Evolutionary conservation across 257 asterid genomes (phyloP).

Genomic region (Solanum neorickii): DNA sequence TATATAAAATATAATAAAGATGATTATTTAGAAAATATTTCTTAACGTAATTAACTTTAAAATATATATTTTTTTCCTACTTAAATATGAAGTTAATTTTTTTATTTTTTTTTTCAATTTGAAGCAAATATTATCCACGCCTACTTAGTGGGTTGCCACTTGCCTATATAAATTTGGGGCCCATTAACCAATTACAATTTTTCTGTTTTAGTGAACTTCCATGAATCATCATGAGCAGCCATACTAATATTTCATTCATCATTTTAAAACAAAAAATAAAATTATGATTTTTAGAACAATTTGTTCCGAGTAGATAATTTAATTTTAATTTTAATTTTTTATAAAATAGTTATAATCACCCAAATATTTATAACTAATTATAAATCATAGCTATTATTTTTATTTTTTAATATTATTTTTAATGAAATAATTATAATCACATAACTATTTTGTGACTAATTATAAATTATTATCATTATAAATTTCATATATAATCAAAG

Average conservation of each 20-base stretch:
- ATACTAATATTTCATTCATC: conserved; percentile 20
- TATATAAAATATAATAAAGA: neutral
- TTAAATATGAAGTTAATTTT: neutral
- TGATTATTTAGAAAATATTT: neutral
- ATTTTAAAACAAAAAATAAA: too few species aligned
- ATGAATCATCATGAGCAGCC: conserved; percentile 26
- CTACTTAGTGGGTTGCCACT: neutral
- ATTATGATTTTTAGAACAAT: neutral
- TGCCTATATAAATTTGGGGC: conserved; percentile 19
- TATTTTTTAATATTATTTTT: accelerated
- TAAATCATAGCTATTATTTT: neutral
- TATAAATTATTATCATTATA: neutral
- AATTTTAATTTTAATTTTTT: neutral
- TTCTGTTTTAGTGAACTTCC: conserved; percentile 11
- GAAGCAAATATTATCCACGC: neutral
- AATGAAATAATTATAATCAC: neutral
- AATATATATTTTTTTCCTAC: neutral
- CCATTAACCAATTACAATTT: conserved; percentile 25
- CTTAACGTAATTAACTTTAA: neutral
- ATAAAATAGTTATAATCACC: neutral
- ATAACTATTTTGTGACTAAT: neutral
- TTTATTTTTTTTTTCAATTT: neutral
- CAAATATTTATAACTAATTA: neutral
- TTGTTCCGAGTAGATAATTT: neutral
- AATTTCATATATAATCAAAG: too few species aligned